Evolutionary conservation across 345 rosid genomes (phyloP).

Genomic region (Eucalyptus globulus): DNA sequence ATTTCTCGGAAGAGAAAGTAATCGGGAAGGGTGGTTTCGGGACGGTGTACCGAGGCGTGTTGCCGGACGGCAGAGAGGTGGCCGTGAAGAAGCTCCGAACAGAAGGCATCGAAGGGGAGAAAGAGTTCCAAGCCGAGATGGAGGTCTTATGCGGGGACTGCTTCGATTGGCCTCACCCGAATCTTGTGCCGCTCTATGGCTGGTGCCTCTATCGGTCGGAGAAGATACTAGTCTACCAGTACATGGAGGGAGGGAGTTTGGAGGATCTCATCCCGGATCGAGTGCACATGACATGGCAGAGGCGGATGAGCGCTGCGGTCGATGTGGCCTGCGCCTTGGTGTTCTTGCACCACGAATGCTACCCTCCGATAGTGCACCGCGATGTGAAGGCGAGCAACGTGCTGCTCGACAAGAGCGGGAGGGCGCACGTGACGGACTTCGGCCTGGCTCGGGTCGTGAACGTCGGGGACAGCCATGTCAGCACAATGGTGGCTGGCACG

Average conservation of each 20-base stretch:
- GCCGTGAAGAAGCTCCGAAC: constrained; percentile 89
- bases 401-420: constrained; percentile 55
- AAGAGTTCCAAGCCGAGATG: constrained; percentile 85
- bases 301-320: constrained; percentile 47
- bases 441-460: constrained; percentile 78
- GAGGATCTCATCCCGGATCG: constrained; percentile 71
- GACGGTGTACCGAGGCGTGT: constrained; percentile 62
- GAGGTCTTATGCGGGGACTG: constrained; percentile 72
- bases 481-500: constrained; percentile 88
- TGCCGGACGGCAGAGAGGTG: constrained; percentile 80
- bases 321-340: constrained; percentile 69
- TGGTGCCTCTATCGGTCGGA: constrained; percentile 79
- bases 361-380: constrained; percentile 79
- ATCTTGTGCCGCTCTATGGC: constrained; percentile 81
- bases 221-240: constrained; percentile 76
- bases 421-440: constrained; percentile 77
- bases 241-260: constrained; percentile 84
- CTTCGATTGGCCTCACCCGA: constrained; percentile 88
- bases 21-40: constrained; percentile 89
- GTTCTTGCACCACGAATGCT: constrained; percentile 86
- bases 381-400: constrained; percentile 97
- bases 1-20: constrained; percentile 62
- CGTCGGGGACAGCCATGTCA: constrained; percentile 75
- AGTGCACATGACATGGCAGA: constrained; percentile 44
- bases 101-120: constrained; percentile 82